Conservation (phyloP, 2,329 filamentous ascomycete species). For the Neocatenulostroma microsporum region DNA sequence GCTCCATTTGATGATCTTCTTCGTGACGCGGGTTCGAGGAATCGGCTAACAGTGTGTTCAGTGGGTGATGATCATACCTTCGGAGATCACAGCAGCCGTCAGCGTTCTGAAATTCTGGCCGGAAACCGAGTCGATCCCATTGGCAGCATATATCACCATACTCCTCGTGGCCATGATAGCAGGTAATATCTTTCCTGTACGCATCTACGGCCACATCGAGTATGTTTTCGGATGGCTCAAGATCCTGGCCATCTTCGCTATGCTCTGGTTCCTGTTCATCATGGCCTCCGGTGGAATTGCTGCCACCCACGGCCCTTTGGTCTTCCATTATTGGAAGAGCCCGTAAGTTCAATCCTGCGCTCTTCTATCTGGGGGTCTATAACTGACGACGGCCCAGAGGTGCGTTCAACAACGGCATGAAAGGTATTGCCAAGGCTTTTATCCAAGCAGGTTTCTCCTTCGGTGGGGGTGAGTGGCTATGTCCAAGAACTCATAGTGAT, state of each 20-base stretch:
- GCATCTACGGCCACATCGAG: conserved; percentile 27
- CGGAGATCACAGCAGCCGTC: conserved; percentile 31
- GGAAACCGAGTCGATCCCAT: conserved; percentile 19
- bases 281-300: conserved; percentile 30
- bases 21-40: no score
- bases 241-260: conserved; percentile 25
- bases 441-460: conserved; percentile 30
- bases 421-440: conserved; percentile 30
- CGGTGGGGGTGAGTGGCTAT: no score
- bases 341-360: no score
- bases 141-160: conserved; percentile 30
- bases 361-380: neutral
- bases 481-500: no score
- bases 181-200: conserved; percentile 25
- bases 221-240: conserved; percentile 29
- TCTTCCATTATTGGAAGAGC: conserved; percentile 21
- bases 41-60: conserved; percentile 4
- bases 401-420: conserved; percentile 22
- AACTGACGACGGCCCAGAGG: conserved; percentile 4
- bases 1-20: no score
- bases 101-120: conserved; percentile 30
- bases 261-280: conserved; percentile 31
- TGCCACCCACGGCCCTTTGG: conserved; percentile 28
- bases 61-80: conserved; percentile 29
- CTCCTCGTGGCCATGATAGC: conserved; percentile 24